These are phyloP conservation scores for Diaporthe australafricana DNA, from an alignment of 2,329 filamentous ascomycete species.

Conservation along the genomic window DNA sequence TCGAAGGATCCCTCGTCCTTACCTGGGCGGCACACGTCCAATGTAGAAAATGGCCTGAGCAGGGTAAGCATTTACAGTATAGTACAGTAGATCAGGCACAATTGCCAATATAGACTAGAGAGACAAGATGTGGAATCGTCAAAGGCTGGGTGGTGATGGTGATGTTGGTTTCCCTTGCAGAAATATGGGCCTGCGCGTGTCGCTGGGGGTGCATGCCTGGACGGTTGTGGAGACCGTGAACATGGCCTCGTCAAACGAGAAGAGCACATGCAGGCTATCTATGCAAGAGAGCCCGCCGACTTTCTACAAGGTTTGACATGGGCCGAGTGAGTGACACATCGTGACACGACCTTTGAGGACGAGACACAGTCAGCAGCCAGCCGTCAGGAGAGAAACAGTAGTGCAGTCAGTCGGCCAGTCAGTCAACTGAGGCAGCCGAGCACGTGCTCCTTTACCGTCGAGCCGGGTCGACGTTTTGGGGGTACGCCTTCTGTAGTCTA, in stretches of 20 bases:
- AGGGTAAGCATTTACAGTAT: no score
- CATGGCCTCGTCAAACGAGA: neutral
- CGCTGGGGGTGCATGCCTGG: neutral
- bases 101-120: neutral
- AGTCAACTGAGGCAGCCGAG: conserved; percentile 13
- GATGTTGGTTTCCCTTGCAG: neutral
- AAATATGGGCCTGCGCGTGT: conserved; percentile 25
- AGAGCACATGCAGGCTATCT: neutral
- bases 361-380: neutral
- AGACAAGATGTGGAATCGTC: neutral
- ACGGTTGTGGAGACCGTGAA: neutral
- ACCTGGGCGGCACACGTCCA: neutral
- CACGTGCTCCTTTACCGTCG: conserved; percentile 4
- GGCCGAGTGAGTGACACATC: neutral
- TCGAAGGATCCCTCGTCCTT: neutral
- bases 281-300: neutral
- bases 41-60: conserved; percentile 5
- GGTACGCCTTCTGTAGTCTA: neutral
- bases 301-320: neutral
- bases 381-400: neutral
- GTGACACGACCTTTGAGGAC: neutral
- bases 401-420: neutral
- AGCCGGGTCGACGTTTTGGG: neutral
- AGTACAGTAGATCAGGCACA: neutral
- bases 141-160: neutral